Conservation (phyloP, 1,139 yeast genomes). For the Yamadazyma siamensis region DNA sequence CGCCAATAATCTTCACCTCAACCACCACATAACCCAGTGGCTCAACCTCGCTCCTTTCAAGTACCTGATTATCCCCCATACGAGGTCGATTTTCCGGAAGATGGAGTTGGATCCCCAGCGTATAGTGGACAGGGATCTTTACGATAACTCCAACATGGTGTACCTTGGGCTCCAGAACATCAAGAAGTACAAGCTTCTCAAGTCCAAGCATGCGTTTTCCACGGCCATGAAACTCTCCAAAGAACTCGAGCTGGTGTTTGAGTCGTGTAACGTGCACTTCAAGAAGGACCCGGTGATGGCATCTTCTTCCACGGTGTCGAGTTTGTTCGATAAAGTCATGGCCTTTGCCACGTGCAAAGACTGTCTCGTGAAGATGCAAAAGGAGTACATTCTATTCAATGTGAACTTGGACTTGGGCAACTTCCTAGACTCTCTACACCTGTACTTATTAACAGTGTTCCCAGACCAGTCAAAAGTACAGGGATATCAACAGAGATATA, state of each 20-base stretch:
- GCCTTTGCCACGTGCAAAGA: constrained; percentile 10
- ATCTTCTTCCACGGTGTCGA: constrained; percentile 1
- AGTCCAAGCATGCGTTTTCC: background rate
- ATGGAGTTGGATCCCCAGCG: no score
- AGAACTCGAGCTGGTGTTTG: constrained; percentile 2
- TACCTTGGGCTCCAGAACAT: constrained; percentile 3
- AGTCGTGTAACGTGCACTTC: background rate
- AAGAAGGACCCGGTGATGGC: constrained; percentile 1
- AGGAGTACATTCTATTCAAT: constrained; percentile 6
- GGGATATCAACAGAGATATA: background rate
- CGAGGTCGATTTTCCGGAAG: constrained; percentile 3
- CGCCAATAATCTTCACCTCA: constrained; percentile 11
- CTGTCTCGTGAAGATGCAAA: constrained; percentile 7
- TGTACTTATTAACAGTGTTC: no score
- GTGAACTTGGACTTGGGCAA: constrained; percentile 1
- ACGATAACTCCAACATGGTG: constrained; percentile 2
- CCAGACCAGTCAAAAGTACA: no score
- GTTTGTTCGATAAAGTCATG: constrained; percentile 3
- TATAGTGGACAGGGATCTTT: no score
- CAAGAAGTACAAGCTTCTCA: constrained; percentile 1
- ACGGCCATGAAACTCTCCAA: constrained; percentile 1
- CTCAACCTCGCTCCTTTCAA: constrained; percentile 18
- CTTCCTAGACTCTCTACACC: no score
- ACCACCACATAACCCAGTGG: constrained; percentile 40
- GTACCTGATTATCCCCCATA: constrained; percentile 5